These are phyloP conservation scores for Pichia sp. DNA, from an alignment of 1,139 yeast genomes.

Conservation along the genomic window DNA sequence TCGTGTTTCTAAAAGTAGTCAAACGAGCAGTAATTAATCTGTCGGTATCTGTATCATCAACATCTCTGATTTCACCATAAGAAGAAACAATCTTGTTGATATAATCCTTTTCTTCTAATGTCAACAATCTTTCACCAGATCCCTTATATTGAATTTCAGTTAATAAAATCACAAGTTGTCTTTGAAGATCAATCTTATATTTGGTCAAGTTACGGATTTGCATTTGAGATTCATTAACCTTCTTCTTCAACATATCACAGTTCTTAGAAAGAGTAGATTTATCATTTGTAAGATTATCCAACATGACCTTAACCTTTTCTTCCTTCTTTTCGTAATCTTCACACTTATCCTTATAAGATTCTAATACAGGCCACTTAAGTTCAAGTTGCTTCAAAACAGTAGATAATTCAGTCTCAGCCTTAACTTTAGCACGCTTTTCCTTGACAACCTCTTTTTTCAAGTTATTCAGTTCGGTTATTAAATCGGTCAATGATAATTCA, in stretches of 20 bases:
- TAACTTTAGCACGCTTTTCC: constrained; percentile 71
- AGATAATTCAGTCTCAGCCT: constrained; percentile 68
- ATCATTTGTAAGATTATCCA: constrained; percentile 47
- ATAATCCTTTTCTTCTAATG: constrained; percentile 28
- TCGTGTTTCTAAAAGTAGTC: constrained; percentile 62
- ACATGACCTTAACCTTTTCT: constrained; percentile 46
- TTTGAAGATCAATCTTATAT: constrained; percentile 70
- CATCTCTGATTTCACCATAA: constrained; percentile 48
- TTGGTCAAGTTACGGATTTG: constrained; percentile 47
- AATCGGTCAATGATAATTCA: constrained; percentile 64
- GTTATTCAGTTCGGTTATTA: constrained; percentile 65
- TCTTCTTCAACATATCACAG: constrained; percentile 30
- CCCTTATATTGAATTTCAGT: constrained; percentile 63
- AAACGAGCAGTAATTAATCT: constrained; percentile 68
- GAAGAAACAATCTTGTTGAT: constrained; percentile 24
- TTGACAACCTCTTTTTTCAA: constrained; percentile 65
- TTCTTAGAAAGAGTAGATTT: constrained; percentile 36
- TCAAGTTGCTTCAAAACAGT: constrained; percentile 75
- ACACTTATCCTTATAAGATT: constrained; percentile 61
- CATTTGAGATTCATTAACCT: constrained; percentile 36
- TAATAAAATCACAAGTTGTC: constrained; percentile 73
- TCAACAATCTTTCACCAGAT: constrained; percentile 35
- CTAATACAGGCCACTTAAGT: constrained; percentile 72
- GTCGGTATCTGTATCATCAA: constrained; percentile 63
- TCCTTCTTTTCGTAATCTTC: constrained; percentile 48